phyloP scores from a whole-genome alignment of 2,329 filamentous ascomycete species.

The Aspergillus niger region DNA sequence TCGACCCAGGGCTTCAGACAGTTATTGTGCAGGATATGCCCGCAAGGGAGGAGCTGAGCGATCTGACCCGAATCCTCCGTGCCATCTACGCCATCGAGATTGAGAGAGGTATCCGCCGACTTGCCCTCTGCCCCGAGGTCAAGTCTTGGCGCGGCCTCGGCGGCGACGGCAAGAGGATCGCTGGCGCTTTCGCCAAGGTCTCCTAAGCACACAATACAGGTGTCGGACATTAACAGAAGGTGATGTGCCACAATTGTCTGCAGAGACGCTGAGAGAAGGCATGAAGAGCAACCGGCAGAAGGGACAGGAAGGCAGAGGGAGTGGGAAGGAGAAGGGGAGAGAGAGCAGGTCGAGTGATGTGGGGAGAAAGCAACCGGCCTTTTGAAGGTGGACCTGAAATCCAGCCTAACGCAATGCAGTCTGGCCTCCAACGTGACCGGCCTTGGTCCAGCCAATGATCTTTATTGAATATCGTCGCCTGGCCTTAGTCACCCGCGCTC shows the following conservation, averaged over 20 bases:
- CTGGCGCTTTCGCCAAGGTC: slow-evolving; percentile 63
- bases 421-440: slow-evolving; percentile 41
- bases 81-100: slow-evolving; percentile 31
- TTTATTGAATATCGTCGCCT: slow-evolving; percentile 12
- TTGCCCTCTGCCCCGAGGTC: slow-evolving; percentile 35
- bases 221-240: slow-evolving; percentile 60
- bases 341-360: slow-evolving; percentile 32
- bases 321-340: slow-evolving; percentile 27
- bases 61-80: slow-evolving; percentile 53
- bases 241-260: slow-evolving; percentile 30
- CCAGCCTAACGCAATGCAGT: slow-evolving; percentile 42
- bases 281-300: slow-evolving; percentile 40
- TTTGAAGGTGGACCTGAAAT: slow-evolving; percentile 44
- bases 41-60: slow-evolving; percentile 71
- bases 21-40: slow-evolving; percentile 87
- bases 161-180: slow-evolving; percentile 49
- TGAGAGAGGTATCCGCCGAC: slow-evolving; percentile 28
- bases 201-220: slow-evolving; percentile 72
- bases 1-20: slow-evolving; percentile 94
- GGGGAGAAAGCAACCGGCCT: slow-evolving; percentile 37
- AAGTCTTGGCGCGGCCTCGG: slow-evolving; percentile 47
- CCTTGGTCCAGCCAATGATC: slow-evolving; percentile 19
- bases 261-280: slow-evolving; percentile 35
- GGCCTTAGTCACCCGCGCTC: slow-evolving; percentile 4
- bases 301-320: slow-evolving; percentile 20